A percentile compares a stretch with the other conserved stretches of the same genome.
Conservation (phyloP, 148 eudicot genomes). For the Amaranthus hypochondriacus region DNA sequence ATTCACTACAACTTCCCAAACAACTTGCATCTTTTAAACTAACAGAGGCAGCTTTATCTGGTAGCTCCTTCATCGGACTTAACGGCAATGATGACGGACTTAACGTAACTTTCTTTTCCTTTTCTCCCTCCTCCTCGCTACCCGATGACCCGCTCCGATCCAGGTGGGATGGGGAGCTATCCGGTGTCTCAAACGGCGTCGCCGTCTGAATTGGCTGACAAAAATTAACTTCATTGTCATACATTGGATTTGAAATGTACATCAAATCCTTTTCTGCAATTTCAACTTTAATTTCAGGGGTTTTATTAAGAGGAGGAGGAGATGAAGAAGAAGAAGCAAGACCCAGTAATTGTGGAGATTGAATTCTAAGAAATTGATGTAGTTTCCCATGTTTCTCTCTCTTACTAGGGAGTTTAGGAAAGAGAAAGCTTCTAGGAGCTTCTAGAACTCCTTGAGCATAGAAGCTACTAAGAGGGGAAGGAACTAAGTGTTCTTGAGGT, state of each 20-base stretch:
- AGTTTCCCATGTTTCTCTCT: slow-evolving; percentile 30
- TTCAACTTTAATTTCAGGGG: slow-evolving; percentile 10
- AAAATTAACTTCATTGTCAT: slow-evolving; percentile 30
- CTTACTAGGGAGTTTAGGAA: slow-evolving; percentile 41
- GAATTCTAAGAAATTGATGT: slow-evolving; percentile 31
- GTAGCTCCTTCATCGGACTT: slow-evolving; percentile 63
- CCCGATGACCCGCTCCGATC: slow-evolving; percentile 32
- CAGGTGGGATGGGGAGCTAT: slow-evolving; percentile 58
- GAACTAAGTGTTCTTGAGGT: slow-evolving; percentile 13
- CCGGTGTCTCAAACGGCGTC: slow-evolving; percentile 80
- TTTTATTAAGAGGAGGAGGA: slow-evolving; percentile 20
- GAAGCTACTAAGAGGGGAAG: slow-evolving; percentile 44
- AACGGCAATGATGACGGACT: slow-evolving; percentile 31
- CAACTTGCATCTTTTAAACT: slow-evolving; percentile 45
- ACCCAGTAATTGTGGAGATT: slow-evolving; percentile 24
- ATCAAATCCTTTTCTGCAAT: slow-evolving; percentile 28
- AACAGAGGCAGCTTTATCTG: slow-evolving; percentile 49
- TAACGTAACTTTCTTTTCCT: neutral
- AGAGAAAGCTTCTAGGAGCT: slow-evolving; percentile 66
- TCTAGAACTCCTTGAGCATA: slow-evolving; percentile 61
- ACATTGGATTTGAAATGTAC: slow-evolving; percentile 79
- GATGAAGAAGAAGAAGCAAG: slow-evolving; percentile 24
- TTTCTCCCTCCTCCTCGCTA: slow-evolving; percentile 18
- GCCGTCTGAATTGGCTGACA: slow-evolving; percentile 25
- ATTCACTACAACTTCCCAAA: slow-evolving; percentile 45